These are phyloP conservation scores for Mimosa pudica DNA, from an alignment of 306 rosid genomes.

Conservation along the genomic window DNA sequence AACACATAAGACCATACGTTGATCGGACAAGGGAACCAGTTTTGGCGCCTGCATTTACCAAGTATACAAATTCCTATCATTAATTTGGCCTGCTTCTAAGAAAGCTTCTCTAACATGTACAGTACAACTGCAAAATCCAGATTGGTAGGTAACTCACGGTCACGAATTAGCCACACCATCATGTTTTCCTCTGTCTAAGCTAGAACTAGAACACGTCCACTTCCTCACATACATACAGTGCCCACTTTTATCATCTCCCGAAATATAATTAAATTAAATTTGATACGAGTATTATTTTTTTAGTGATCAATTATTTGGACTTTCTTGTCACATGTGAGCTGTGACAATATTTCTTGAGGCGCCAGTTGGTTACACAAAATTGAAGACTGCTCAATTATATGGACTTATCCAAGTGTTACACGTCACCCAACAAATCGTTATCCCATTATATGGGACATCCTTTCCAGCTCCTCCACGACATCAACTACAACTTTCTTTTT, in stretches of 20 bases:
- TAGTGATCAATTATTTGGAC: background rate
- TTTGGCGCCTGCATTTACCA: constrained; percentile 50
- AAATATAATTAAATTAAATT: too few relatives aligned
- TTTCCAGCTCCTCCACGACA: constrained; percentile 1
- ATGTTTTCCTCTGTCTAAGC: constrained; percentile 32
- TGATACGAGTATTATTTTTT: too few relatives aligned
- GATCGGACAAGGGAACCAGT: constrained; percentile 44
- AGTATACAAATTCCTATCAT: background rate
- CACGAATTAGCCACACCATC: constrained; percentile 64
- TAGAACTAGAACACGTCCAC: background rate
- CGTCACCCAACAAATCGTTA: constrained; percentile 40
- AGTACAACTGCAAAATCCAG: background rate
- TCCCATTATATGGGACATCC: constrained; percentile 41
- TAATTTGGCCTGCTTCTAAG: background rate
- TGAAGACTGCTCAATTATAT: constrained; percentile 23
- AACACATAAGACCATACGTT: constrained; percentile 37
- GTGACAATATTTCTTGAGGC: background rate
- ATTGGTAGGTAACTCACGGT: constrained; percentile 35
- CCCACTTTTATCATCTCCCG: constrained; percentile 3
- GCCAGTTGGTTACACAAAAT: background rate
- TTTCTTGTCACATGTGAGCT: background rate
- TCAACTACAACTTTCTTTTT: constrained; percentile 3
- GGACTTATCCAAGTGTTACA: constrained; percentile 36
- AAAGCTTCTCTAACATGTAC: background rate
- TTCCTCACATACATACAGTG: background rate